Evolutionary conservation across 2,329 filamentous ascomycete genomes (phyloP).

Genomic region (Alternaria hordeiaustralica): DNA sequence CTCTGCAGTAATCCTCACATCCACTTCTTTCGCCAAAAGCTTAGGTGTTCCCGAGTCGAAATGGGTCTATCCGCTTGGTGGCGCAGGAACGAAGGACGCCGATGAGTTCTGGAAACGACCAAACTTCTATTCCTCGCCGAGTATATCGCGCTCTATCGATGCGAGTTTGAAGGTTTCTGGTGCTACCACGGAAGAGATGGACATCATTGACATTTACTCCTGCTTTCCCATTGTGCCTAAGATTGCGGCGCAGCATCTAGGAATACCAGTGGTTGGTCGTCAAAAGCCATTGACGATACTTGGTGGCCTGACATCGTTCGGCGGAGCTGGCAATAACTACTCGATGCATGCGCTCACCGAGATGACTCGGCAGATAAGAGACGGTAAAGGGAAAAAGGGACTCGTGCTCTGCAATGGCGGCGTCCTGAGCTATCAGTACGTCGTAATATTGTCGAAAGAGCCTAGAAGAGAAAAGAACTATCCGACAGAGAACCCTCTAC

Average conservation of each 20-base stretch:
- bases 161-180: constrained; percentile 58
- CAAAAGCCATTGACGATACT: constrained; percentile 65
- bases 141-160: constrained; percentile 65
- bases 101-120: constrained; percentile 68
- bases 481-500: constrained; percentile 56
- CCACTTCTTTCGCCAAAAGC: constrained; percentile 59
- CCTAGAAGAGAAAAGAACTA: constrained; percentile 55
- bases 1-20: constrained; percentile 66
- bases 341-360: constrained; percentile 65
- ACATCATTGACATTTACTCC: constrained; percentile 69
- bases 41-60: constrained; percentile 62
- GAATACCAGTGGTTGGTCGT: constrained; percentile 54
- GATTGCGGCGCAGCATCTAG: constrained; percentile 66
- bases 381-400: constrained; percentile 56
- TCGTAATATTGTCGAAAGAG: constrained; percentile 61
- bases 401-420: constrained; percentile 71
- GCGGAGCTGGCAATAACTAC: constrained; percentile 74
- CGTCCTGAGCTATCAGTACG: constrained; percentile 69
- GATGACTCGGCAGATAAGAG: constrained; percentile 57
- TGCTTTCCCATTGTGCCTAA: constrained; percentile 76
- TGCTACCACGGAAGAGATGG: constrained; percentile 60
- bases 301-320: constrained; percentile 71
- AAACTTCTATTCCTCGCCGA: constrained; percentile 64
- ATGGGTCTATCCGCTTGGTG: constrained; percentile 70
- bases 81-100: constrained; percentile 66